Conservation (phyloP, 495 filamentous ascomycete species). For the Aspergillus coremiiformis region DNA sequence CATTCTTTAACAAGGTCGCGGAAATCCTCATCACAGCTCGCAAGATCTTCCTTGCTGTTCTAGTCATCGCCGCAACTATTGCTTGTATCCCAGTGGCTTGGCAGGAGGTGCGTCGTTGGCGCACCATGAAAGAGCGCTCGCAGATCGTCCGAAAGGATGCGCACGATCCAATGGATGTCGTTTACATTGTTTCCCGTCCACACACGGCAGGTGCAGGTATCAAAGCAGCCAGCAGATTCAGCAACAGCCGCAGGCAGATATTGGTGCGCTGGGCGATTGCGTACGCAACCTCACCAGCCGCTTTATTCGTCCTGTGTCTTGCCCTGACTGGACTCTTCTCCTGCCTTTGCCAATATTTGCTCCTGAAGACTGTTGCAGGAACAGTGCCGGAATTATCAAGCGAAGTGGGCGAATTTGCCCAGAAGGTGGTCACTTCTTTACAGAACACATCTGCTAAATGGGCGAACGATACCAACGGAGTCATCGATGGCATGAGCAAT, state of each 20-base stretch:
- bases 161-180: constrained; percentile 76
- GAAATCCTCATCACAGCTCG: constrained; percentile 53
- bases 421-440: constrained; percentile 65
- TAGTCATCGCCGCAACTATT: constrained; percentile 61
- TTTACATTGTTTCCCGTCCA: constrained; percentile 80
- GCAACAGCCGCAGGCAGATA: constrained; percentile 56
- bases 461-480: constrained; percentile 68
- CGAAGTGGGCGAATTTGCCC: constrained; percentile 76
- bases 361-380: constrained; percentile 65
- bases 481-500: constrained; percentile 56
- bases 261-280: constrained; percentile 78
- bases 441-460: constrained; percentile 68
- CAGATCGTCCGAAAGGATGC: constrained; percentile 56
- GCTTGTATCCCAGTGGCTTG: constrained; percentile 71
- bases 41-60: constrained; percentile 64
- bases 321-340: constrained; percentile 77
- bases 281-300: constrained; percentile 77
- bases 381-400: constrained; percentile 67
- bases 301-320: constrained; percentile 79
- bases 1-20: constrained; percentile 72
- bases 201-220: constrained; percentile 64
- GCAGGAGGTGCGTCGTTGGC: constrained; percentile 73
- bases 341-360: constrained; percentile 76
- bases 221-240: constrained; percentile 61
- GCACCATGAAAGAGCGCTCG: constrained; percentile 60